Evolutionary conservation across 139 green algal genomes (phyloP).

Genomic region (Edaphochlamys debaryana): DNA sequence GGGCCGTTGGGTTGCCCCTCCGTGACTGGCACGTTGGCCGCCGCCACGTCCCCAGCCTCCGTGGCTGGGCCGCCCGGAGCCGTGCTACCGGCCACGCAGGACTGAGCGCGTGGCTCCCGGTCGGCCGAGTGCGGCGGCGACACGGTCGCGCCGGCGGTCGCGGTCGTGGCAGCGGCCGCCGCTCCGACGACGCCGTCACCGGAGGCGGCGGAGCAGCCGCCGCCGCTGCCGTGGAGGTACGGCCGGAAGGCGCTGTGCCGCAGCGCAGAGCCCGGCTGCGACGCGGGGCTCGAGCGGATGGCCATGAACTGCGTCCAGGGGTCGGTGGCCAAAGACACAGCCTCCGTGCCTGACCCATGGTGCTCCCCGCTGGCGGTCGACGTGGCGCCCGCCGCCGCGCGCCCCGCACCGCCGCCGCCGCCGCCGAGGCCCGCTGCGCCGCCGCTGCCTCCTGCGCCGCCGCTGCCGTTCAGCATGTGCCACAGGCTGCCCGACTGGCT

Average conservation of each 20-base stretch:
- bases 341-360: neutral
- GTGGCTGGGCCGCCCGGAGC: too few species aligned
- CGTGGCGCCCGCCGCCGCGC: neutral
- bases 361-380: neutral
- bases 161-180: too few species aligned
- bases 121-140: too few species aligned
- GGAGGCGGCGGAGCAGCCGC: too few species aligned
- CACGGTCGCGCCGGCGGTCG: too few species aligned
- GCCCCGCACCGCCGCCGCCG: neutral
- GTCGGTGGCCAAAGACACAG: neutral
- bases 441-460: neutral
- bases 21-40: too few species aligned
- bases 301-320: conserved; percentile 30
- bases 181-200: too few species aligned
- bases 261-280: neutral
- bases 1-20: too few species aligned
- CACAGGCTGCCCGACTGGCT: neutral
- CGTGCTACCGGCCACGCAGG: too few species aligned
- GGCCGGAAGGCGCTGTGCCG: neutral
- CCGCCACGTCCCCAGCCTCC: too few species aligned
- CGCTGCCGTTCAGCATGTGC: neutral
- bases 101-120: too few species aligned
- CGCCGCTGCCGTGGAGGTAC: too few species aligned
- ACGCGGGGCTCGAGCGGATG: neutral
- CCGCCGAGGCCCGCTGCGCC: neutral